Evolutionary conservation across 1,284 basidiomycete species (phyloP).

Genomic region (Cryptococcus sp.): DNA sequence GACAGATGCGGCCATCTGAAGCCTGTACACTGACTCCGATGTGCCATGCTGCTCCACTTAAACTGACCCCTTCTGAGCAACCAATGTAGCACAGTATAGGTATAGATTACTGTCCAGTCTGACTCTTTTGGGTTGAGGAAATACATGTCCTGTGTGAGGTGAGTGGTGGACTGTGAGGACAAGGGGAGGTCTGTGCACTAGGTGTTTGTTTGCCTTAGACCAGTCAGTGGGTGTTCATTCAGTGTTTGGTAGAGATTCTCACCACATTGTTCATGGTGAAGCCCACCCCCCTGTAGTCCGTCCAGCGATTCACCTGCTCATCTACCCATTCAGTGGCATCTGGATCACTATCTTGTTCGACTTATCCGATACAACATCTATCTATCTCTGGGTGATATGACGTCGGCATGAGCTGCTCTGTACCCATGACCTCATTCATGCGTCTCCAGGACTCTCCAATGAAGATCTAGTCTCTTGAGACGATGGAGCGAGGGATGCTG

Average conservation of each 20-base stretch:
- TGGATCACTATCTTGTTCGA: not conserved
- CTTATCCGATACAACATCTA: not conserved
- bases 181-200: not conserved
- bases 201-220: not conserved
- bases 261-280: not conserved
- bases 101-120: too few species aligned
- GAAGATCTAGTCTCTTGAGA: not conserved
- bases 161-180: not conserved
- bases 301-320: not conserved
- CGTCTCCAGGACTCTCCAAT: too few species aligned
- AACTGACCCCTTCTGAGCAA: too few species aligned
- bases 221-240: not conserved
- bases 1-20: too few species aligned
- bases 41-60: too few species aligned
- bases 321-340: not conserved
- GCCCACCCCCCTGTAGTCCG: not conserved
- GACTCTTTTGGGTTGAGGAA: too few species aligned
- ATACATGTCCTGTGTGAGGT: too few species aligned
- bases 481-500: not conserved
- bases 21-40: too few species aligned
- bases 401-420: not conserved
- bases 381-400: not conserved
- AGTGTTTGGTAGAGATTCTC: not conserved
- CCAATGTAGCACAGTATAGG: too few species aligned
- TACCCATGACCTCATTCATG: not conserved